These are phyloP conservation scores for Diutina neorugosa DNA, from an alignment of 1,139 yeast genomes.

Conservation along the genomic window DNA sequence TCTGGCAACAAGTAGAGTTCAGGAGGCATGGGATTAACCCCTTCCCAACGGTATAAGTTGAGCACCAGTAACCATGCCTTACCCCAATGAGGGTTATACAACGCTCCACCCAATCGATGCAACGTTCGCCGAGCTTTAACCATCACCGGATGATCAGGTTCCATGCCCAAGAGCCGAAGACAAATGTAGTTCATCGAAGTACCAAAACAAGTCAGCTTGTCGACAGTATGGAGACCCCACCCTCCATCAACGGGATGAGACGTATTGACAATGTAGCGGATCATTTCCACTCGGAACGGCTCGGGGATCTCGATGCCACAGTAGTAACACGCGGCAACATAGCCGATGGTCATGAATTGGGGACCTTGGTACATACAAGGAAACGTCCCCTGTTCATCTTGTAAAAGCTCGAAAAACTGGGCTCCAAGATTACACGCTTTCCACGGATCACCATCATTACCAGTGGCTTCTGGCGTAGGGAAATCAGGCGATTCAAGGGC, in stretches of 20 bases:
- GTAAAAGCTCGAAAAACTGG: constrained; percentile 51
- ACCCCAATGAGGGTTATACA: constrained; percentile 95
- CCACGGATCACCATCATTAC: constrained; percentile 27
- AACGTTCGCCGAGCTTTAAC: constrained; percentile 67
- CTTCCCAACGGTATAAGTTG: constrained; percentile 85
- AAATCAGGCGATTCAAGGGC: constrained; percentile 17
- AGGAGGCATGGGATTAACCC: constrained; percentile 97
- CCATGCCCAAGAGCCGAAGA: constrained; percentile 66
- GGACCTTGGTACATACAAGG: constrained; percentile 96
- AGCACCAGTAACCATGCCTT: constrained; percentile 79
- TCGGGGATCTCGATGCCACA: constrained; percentile 59
- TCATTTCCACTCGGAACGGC: constrained; percentile 54
- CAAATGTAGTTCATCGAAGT: constrained; percentile 78
- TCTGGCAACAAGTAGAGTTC: constrained; percentile 89
- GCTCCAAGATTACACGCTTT: constrained; percentile 72
- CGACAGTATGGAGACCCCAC: constrained; percentile 91
- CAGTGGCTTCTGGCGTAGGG: constrained; percentile 25
- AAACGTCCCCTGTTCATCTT: constrained; percentile 73
- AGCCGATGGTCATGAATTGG: constrained; percentile 92
- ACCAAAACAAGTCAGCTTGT: constrained; percentile 91
- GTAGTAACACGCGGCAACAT: constrained; percentile 63
- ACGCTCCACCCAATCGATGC: constrained; percentile 73
- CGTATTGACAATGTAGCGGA: constrained; percentile 73
- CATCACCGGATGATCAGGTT: constrained; percentile 65
- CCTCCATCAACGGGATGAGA: constrained; percentile 99